Conservation (phyloP, 148 eudicot genomes). For the Rhododendron ovatum region DNA sequence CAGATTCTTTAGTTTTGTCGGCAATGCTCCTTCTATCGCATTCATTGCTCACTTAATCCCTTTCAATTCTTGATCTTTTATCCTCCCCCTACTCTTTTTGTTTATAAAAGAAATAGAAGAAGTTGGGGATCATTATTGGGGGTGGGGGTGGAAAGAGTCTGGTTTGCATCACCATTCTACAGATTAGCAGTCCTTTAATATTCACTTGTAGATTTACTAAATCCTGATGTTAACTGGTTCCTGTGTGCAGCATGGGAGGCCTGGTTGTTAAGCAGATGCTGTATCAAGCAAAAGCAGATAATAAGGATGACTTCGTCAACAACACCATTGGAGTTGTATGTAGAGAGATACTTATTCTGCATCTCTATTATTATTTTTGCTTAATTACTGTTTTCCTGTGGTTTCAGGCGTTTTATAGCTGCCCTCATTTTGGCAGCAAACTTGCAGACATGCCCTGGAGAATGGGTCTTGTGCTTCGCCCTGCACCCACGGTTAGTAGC, state of each 20-base stretch:
- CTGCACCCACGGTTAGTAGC: slow-evolving; percentile 85
- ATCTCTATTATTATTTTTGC: neutral
- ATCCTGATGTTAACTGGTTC: neutral
- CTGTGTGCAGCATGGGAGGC: slow-evolving; percentile 91
- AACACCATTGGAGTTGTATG: slow-evolving; percentile 88
- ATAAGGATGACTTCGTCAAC: slow-evolving; percentile 58
- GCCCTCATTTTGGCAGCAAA: slow-evolving; percentile 98
- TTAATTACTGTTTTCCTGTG: slow-evolving; percentile 6
- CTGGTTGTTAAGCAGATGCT: slow-evolving; percentile 96
- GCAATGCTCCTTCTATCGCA: neutral
- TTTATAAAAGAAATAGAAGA: neutral
- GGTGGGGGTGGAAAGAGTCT: neutral
- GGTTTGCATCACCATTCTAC: slow-evolving; percentile 1
- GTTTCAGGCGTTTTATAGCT: slow-evolving; percentile 88
- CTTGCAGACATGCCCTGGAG: slow-evolving; percentile 99
- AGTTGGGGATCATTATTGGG: neutral
- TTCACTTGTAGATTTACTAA: neutral
- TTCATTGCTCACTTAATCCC: neutral
- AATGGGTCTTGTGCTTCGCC: slow-evolving; percentile 98
- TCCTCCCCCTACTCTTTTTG: neutral
- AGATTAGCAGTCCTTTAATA: neutral
- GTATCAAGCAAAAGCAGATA: slow-evolving; percentile 73
- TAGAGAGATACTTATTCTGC: neutral
- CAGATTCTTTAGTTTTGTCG: neutral
- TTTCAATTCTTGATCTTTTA: neutral